A percentile compares a stretch with the other conserved stretches of the same genome.
phyloP scores from a whole-genome alignment of 371 early-diverging fungal genomes.

The Mucor piriformis region DNA sequence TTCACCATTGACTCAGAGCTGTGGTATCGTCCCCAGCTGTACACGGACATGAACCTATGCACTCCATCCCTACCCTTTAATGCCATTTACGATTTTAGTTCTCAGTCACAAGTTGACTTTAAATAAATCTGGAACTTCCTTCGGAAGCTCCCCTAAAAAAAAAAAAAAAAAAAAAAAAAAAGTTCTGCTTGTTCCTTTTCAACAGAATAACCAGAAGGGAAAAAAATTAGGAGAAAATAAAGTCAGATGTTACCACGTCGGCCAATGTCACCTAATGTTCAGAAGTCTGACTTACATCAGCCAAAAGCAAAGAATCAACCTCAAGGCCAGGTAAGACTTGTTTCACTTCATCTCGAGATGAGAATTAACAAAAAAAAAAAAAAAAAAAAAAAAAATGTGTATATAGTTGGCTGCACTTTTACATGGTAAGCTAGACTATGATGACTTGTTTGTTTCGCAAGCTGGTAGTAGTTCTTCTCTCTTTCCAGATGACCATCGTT shows the following conservation, averaged over 20 bases:
- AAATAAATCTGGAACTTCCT: too few relatives aligned
- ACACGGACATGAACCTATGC: too few relatives aligned
- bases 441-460: conserved; percentile 32
- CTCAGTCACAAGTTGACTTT: too few relatives aligned
- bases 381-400: not conserved
- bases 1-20: too few relatives aligned
- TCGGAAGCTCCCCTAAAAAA: too few relatives aligned
- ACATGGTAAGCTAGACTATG: conserved; percentile 47
- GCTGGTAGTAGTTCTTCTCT: conserved; percentile 10
- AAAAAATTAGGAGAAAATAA: not conserved
- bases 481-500: conserved; percentile 40
- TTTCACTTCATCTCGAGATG: conserved; percentile 2
- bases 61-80: too few relatives aligned
- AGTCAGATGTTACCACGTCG: conserved; percentile 26
- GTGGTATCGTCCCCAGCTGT: too few relatives aligned
- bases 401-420: conserved; percentile 49
- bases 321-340: conserved; percentile 41
- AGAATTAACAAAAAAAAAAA: not conserved
- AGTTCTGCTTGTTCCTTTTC: too few relatives aligned
- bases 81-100: too few relatives aligned
- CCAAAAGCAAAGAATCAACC: conserved; percentile 44
- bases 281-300: conserved; percentile 43
- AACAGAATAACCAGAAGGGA: not conserved
- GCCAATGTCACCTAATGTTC: conserved; percentile 33
- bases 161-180: too few relatives aligned